phyloP scores from a whole-genome alignment of 1,284 basidiomycete genomes.

The Rhodofomes roseus region DNA sequence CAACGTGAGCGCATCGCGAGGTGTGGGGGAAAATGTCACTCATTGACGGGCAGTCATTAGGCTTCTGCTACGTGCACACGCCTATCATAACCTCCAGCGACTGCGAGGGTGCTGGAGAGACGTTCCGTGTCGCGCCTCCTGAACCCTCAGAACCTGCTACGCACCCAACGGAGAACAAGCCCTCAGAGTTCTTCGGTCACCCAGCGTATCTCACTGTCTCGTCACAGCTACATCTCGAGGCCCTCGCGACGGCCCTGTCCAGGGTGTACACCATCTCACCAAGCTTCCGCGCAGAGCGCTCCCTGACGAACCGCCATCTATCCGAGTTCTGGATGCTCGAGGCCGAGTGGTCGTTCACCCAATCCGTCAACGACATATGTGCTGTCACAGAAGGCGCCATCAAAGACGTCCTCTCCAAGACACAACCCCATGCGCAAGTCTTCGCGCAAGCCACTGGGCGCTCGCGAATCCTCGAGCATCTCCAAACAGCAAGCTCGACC shows the following conservation, averaged over 20 bases:
- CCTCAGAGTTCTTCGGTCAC: slow-evolving; percentile 61
- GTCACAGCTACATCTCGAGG: slow-evolving; percentile 94
- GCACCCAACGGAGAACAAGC: slow-evolving; percentile 8
- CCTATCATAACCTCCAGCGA: slow-evolving; percentile 91
- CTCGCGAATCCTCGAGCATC: slow-evolving; percentile 9
- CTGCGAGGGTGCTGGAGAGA: slow-evolving; percentile 97
- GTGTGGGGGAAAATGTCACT: slow-evolving; percentile 2
- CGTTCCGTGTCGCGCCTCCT: slow-evolving; percentile 65
- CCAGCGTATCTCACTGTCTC: slow-evolving; percentile 93
- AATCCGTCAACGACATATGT: slow-evolving; percentile 55
- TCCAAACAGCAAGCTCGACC: slow-evolving; percentile 22
- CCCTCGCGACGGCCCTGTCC: slow-evolving; percentile 72
- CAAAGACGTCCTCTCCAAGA: slow-evolving; percentile 39
- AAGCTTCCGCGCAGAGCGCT: slow-evolving; percentile 90
- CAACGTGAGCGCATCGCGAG: slow-evolving; percentile 44
- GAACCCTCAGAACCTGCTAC: slow-evolving; percentile 18
- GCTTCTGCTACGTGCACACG: slow-evolving; percentile 79
- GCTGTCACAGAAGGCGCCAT: slow-evolving; percentile 68
- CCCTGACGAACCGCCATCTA: slow-evolving; percentile 87
- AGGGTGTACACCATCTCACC: slow-evolving; percentile 91
- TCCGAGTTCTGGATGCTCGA: slow-evolving; percentile 99
- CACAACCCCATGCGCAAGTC: slow-evolving; percentile 6
- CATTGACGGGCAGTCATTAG: slow-evolving; percentile 49
- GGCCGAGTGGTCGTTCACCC: slow-evolving; percentile 77
- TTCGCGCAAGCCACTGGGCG: slow-evolving; percentile 6